Percentiles rank a stretch among this genome's conserved stretches.
Evolutionary conservation across 495 filamentous ascomycete genomes (phyloP).

Genomic region (Bathelium albidoporum): DNA sequence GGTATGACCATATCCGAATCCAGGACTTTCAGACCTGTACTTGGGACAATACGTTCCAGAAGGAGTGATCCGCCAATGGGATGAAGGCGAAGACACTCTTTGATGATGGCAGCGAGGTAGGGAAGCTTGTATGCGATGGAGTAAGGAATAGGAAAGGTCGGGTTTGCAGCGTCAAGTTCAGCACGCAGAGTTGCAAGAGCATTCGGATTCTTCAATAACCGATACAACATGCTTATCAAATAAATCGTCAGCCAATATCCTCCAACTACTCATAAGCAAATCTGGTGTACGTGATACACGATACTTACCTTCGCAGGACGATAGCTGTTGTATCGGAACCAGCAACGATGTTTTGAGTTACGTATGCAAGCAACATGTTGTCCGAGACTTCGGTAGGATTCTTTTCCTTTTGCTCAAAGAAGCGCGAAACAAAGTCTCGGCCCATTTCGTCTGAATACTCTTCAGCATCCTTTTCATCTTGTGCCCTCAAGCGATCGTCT

Average conservation of each 20-base stretch:
- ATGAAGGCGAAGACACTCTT: neutral
- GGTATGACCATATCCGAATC: neutral
- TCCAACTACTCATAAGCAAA: neutral
- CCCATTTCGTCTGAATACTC: neutral
- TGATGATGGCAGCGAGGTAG: neutral
- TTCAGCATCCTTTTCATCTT: neutral
- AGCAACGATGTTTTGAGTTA: constrained; percentile 17
- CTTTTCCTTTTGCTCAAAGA: constrained; percentile 16
- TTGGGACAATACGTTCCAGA: neutral
- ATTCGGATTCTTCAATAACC: neutral
- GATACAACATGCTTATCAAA: neutral
- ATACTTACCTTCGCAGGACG: constrained; percentile 9
- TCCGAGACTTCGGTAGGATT: constrained; percentile 17
- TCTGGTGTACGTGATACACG: neutral
- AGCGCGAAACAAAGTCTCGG: constrained; percentile 18
- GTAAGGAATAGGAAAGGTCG: neutral
- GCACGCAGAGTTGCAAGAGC: neutral
- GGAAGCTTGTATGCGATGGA: neutral
- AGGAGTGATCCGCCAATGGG: neutral
- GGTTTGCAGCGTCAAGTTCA: neutral
- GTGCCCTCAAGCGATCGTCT: neutral
- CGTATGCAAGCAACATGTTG: constrained; percentile 9
- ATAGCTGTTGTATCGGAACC: constrained; percentile 19
- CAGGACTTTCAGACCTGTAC: neutral
- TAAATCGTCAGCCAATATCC: neutral